These are phyloP conservation scores for Daldinia sp. DNA, from an alignment of 2,329 filamentous ascomycete species.

Conservation along the genomic window DNA sequence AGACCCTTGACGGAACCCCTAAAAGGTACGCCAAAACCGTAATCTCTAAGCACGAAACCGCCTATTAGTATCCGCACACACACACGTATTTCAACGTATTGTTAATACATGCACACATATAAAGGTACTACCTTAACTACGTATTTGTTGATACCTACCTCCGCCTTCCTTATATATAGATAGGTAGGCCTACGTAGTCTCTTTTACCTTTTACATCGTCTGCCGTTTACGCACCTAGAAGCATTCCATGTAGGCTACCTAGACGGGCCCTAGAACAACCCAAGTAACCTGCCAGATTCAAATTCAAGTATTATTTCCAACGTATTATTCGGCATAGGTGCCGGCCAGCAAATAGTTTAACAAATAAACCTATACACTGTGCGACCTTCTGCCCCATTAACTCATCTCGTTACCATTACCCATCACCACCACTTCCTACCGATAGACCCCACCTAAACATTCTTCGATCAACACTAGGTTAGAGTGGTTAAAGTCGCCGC, in stretches of 20 bases:
- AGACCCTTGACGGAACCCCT: slow-evolving; percentile 30
- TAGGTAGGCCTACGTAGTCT: background rate
- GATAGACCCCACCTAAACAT: slow-evolving; percentile 40
- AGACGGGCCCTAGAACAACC: too few species aligned
- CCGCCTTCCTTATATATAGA: too few species aligned
- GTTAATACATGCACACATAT: too few species aligned
- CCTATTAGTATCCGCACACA: slow-evolving; percentile 1
- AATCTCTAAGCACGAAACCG: slow-evolving; percentile 17
- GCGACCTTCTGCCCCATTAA: slow-evolving; percentile 29
- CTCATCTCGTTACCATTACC: slow-evolving; percentile 19
- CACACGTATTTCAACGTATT: slow-evolving; percentile 17
- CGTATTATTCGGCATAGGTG: slow-evolving; percentile 27
- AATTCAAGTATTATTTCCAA: slow-evolving; percentile 12
- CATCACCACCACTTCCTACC: slow-evolving; percentile 36
- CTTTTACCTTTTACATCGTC: background rate
- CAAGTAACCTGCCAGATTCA: slow-evolving; percentile 1
- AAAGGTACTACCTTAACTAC: too few species aligned
- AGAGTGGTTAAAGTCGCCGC: slow-evolving; percentile 39
- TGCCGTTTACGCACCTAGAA: background rate
- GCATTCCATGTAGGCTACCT: background rate
- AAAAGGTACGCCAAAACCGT: slow-evolving; percentile 21
- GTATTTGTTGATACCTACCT: background rate
- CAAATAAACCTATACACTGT: slow-evolving; percentile 32
- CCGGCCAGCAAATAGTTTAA: slow-evolving; percentile 26
- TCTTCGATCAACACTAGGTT: slow-evolving; percentile 38